phyloP scores from a whole-genome alignment of 805 yeast species.

The Hyphopichia homilentoma region DNA sequence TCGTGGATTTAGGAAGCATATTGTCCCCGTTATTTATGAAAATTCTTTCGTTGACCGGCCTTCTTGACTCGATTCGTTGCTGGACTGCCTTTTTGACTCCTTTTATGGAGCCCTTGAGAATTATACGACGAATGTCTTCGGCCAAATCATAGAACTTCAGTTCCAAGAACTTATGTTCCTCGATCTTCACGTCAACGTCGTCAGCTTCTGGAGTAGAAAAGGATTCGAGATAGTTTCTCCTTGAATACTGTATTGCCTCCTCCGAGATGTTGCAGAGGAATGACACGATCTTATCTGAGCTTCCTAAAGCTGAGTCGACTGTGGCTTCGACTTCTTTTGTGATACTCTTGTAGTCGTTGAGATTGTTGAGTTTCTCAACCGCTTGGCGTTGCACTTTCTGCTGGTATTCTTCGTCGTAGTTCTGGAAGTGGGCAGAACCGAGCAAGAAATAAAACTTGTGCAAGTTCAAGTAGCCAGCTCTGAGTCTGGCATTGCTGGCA shows the following conservation, averaged over 20 bases:
- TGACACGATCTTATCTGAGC: slow-evolving; percentile 19
- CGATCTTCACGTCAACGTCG: slow-evolving; percentile 4
- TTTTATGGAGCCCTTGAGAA: slow-evolving; percentile 26
- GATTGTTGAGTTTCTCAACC: slow-evolving; percentile 6
- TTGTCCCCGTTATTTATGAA: slow-evolving; percentile 27
- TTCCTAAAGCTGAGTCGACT: background rate
- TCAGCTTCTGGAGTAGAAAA: background rate
- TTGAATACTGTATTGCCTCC: slow-evolving; percentile 6
- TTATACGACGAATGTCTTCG: slow-evolving; percentile 29
- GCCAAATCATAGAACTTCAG: slow-evolving; percentile 30
- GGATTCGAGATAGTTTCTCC: slow-evolving; percentile 3
- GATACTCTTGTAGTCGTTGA: slow-evolving; percentile 2
- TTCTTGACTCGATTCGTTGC: slow-evolving; percentile 20
- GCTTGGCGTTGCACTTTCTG: slow-evolving; percentile 16
- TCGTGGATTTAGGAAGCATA: slow-evolving; percentile 31
- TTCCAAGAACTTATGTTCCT: slow-evolving; percentile 21
- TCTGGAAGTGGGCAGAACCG: slow-evolving; percentile 69
- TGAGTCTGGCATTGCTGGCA: slow-evolving; percentile 24
- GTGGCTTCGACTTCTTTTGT: background rate
- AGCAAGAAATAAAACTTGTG: slow-evolving; percentile 78
- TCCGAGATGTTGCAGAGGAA: slow-evolving; percentile 15
- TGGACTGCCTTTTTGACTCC: slow-evolving; percentile 23
- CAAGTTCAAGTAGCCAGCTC: slow-evolving; percentile 54
- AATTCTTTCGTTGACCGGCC: slow-evolving; percentile 6
- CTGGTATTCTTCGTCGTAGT: slow-evolving; percentile 31